A percentile compares a stretch with the other conserved stretches of the same genome.
phyloP scores from a whole-genome alignment of 2,329 filamentous ascomycete species.

The Cercospora berteroae region DNA sequence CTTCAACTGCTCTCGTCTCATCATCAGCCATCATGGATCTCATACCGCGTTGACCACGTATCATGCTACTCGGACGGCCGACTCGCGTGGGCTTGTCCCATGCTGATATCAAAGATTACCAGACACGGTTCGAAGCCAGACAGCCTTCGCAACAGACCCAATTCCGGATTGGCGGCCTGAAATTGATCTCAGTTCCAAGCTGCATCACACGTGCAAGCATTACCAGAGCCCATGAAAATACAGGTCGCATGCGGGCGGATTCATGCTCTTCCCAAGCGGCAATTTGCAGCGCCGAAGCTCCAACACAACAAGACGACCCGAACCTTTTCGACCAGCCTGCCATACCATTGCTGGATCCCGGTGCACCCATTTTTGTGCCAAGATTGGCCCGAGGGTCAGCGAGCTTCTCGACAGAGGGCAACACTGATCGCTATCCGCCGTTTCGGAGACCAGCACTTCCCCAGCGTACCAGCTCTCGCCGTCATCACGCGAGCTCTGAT shows the following conservation, averaged over 20 bases:
- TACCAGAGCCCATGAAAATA: constrained; percentile 26
- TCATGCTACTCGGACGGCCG: constrained; percentile 34
- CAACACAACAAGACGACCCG: background rate
- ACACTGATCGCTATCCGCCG: constrained; percentile 29
- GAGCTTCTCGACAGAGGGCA: constrained; percentile 11
- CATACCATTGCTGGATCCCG: constrained; percentile 29
- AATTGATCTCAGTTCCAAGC: constrained; percentile 25
- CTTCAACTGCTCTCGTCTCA: background rate
- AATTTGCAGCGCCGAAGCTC: constrained; percentile 5
- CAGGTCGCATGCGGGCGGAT: constrained; percentile 20
- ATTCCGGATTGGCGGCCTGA: constrained; percentile 15
- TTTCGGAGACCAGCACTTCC: constrained; percentile 18
- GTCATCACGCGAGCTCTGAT: background rate
- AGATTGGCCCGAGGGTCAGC: constrained; percentile 27
- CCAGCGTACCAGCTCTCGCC: constrained; percentile 9
- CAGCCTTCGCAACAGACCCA: constrained; percentile 15
- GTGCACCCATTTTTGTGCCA: constrained; percentile 33
- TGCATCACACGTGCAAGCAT: constrained; percentile 17
- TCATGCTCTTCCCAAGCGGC: constrained; percentile 25
- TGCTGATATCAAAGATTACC: constrained; percentile 32
- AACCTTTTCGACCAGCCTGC: background rate
- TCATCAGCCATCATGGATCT: background rate
- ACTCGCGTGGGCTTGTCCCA: constrained; percentile 32
- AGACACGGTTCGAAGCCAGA: constrained; percentile 25
- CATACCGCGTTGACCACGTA: background rate